Evolutionary conservation across 2,329 filamentous ascomycete genomes (phyloP).

Genomic region (Sclerotinia glacialis): DNA sequence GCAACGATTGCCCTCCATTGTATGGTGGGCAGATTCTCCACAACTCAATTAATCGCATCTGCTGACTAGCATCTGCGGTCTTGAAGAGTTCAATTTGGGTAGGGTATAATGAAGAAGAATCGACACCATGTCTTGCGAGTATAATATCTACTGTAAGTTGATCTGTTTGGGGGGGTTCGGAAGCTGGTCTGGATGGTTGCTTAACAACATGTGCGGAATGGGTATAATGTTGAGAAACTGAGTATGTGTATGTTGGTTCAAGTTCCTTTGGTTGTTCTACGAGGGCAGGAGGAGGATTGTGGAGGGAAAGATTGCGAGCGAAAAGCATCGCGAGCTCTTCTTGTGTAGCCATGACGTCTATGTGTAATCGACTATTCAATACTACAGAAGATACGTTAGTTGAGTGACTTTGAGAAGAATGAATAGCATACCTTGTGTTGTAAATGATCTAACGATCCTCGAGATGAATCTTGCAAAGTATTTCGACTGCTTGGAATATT

Average conservation of each 20-base stretch:
- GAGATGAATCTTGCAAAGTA: slow-evolving; percentile 33
- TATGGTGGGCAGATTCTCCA: slow-evolving; percentile 46
- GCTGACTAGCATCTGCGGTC: slow-evolving; percentile 69
- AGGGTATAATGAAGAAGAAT: slow-evolving; percentile 65
- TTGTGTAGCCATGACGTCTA: slow-evolving; percentile 58
- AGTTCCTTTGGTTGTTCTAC: slow-evolving; percentile 38
- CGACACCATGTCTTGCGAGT: slow-evolving; percentile 64
- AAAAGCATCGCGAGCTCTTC: slow-evolving; percentile 83
- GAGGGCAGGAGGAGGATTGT: slow-evolving; percentile 37
- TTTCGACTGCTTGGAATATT: slow-evolving; percentile 18
- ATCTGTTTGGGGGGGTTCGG: slow-evolving; percentile 50
- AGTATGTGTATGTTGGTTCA: slow-evolving; percentile 61
- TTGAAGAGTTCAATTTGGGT: slow-evolving; percentile 78
- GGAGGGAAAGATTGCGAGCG: slow-evolving; percentile 68
- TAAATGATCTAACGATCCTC: slow-evolving; percentile 29
- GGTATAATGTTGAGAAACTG: slow-evolving; percentile 78
- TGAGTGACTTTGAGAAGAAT: slow-evolving; percentile 13
- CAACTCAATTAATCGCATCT: slow-evolving; percentile 38
- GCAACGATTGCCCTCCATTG: slow-evolving; percentile 53
- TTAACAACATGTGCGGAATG: slow-evolving; percentile 68
- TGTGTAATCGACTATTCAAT: background rate
- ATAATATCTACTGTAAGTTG: slow-evolving; percentile 54
- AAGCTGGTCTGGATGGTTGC: slow-evolving; percentile 48
- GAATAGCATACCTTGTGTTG: slow-evolving; percentile 38
- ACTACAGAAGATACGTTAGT: slow-evolving; percentile 6